Evolutionary conservation across 257 asterid genomes (phyloP).

Genomic region (Solanum pimpinellifolium): DNA sequence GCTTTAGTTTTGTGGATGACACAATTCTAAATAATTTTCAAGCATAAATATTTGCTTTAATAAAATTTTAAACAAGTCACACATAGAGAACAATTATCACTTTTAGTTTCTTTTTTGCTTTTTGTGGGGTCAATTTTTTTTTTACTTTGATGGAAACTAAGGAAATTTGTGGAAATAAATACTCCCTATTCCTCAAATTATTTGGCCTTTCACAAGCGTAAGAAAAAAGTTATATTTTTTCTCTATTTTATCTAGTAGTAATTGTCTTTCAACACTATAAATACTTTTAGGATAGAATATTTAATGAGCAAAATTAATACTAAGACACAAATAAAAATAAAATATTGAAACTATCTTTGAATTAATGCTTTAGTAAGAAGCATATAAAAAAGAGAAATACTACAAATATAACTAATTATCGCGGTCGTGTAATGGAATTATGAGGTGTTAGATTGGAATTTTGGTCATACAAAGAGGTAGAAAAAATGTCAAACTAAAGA

Average conservation of each 20-base stretch:
- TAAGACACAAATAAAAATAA: background rate
- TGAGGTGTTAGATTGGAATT: background rate
- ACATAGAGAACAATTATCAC: background rate
- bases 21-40: background rate
- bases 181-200: background rate
- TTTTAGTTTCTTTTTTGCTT: background rate
- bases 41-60: background rate
- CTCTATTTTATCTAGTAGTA: background rate
- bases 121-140: background rate
- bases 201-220: background rate
- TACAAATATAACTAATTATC: background rate
- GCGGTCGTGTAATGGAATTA: background rate
- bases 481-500: background rate
- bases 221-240: background rate
- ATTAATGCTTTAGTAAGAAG: background rate
- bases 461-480: background rate
- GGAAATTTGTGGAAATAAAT: background rate
- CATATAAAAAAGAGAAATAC: background rate
- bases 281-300: background rate
- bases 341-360: background rate
- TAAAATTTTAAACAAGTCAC: background rate
- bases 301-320: background rate
- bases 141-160: background rate
- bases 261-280: background rate
- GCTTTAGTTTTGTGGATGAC: background rate